Conservation (phyloP, 2,329 filamentous ascomycete species). For the Daldinia sp. region DNA sequence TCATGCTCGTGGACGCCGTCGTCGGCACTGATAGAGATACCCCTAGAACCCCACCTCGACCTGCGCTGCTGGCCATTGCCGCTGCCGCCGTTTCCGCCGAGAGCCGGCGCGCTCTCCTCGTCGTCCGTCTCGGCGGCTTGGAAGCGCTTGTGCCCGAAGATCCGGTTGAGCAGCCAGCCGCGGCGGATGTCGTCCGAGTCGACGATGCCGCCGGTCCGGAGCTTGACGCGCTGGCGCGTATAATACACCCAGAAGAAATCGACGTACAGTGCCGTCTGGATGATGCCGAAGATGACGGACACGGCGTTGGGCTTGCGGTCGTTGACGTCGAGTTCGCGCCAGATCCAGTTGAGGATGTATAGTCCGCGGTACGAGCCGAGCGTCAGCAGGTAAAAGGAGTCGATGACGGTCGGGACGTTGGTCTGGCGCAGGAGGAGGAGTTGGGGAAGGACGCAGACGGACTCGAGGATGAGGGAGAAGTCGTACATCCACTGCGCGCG, state of each 20-base stretch:
- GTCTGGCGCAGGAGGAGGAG: constrained; percentile 92
- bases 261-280: constrained; percentile 90
- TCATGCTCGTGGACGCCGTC: constrained; percentile 67
- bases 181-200: constrained; percentile 89
- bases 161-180: constrained; percentile 83
- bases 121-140: constrained; percentile 67
- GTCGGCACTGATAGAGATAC: constrained; percentile 75
- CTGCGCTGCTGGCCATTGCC: constrained; percentile 51
- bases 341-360: constrained; percentile 93
- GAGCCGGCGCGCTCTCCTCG: constrained; percentile 68
- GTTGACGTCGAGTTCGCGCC: constrained; percentile 70
- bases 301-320: constrained; percentile 74
- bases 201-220: constrained; percentile 86
- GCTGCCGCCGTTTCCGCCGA: constrained; percentile 52
- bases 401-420: constrained; percentile 94
- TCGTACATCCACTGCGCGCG: constrained; percentile 80
- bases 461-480: constrained; percentile 93
- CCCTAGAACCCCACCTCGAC: constrained; percentile 72
- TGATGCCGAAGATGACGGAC: constrained; percentile 84
- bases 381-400: constrained; percentile 93
- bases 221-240: constrained; percentile 91
- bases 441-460: constrained; percentile 89
- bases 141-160: constrained; percentile 73
- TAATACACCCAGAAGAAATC: constrained; percentile 99
- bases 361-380: constrained; percentile 89